A percentile compares a stretch with the other conserved stretches of the same genome.
Conservation (phyloP, 768 basidiomycete genomes). For the Auriscalpium microsporum region DNA sequence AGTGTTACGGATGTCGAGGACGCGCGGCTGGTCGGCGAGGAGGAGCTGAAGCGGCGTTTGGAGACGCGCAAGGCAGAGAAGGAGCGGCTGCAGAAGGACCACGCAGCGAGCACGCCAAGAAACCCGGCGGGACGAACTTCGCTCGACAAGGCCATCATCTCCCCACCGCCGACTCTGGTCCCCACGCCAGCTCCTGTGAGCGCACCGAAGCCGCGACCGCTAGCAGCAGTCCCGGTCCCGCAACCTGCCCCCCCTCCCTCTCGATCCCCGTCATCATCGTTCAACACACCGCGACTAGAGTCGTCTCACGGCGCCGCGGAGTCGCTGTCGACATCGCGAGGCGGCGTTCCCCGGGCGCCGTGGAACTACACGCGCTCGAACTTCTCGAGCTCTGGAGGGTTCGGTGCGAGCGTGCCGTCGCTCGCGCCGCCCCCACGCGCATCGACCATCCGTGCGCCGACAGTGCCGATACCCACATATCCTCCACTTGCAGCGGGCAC, state of each 20-base stretch:
- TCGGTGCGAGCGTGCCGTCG: constrained; percentile 28
- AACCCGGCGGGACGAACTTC: constrained; percentile 1
- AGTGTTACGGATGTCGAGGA: constrained; percentile 50
- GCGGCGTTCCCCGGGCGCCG: constrained; percentile 31
- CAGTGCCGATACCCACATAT: constrained; percentile 2
- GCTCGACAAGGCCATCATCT: constrained; percentile 2
- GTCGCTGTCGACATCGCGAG: constrained; percentile 8
- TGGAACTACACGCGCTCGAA: constrained; percentile 51
- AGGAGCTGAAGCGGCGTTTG: constrained; percentile 32
- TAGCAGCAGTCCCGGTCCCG: constrained; percentile 6
- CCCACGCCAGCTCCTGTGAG: constrained; percentile 6
- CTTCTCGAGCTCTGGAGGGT: constrained; percentile 27
- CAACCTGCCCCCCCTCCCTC: constrained; percentile 13
- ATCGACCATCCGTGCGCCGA: constrained; percentile 18
- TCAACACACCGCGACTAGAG: constrained; percentile 10
- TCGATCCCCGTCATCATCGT: not conserved
- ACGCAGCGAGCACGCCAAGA: constrained; percentile 1
- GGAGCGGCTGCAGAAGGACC: constrained; percentile 8
- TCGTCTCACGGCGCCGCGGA: constrained; percentile 7
- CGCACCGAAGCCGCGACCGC: constrained; percentile 5
- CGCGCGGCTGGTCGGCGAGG: constrained; percentile 54
- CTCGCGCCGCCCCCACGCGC: constrained; percentile 48
- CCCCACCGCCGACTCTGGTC: constrained; percentile 14
- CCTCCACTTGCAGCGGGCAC: not conserved
- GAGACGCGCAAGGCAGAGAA: constrained; percentile 19